phyloP scores from a whole-genome alignment of 148 eudicot genomes.

The Vaccinium darrowii region DNA sequence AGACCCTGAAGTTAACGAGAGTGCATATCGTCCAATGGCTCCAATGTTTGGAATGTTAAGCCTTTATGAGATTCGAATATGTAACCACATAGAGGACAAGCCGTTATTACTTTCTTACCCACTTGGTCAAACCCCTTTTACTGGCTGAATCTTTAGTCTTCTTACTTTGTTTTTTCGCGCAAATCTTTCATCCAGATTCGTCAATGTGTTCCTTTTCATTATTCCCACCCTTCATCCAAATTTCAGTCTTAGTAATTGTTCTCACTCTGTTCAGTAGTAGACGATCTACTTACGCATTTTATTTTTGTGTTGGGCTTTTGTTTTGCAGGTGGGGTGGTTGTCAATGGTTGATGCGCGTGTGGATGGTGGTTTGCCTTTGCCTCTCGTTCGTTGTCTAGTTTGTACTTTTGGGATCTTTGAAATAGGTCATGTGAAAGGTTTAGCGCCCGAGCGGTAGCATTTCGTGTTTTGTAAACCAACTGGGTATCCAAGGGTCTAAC shows the following conservation, averaged over 20 bases:
- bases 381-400: not conserved
- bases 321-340: constrained; percentile 24
- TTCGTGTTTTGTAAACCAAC: not conserved
- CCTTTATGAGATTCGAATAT: no score
- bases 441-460: not conserved
- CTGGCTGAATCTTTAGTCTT: not conserved
- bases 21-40: no score
- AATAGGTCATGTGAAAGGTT: not conserved
- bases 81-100: no score
- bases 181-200: not conserved
- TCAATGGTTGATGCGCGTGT: constrained; percentile 18
- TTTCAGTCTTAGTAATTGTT: not conserved
- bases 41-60: no score
- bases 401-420: not conserved
- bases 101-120: no score
- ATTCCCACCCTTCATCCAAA: not conserved
- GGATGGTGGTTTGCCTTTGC: not conserved
- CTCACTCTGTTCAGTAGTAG: not conserved
- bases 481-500: no score
- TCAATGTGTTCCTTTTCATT: not conserved
- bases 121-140: no score
- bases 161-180: not conserved
- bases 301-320: not conserved
- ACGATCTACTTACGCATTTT: not conserved
- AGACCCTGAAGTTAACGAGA: no score